These are phyloP conservation scores for Avena sativa DNA, from an alignment of 176 grass and related monocot species.

Conservation along the genomic window DNA sequence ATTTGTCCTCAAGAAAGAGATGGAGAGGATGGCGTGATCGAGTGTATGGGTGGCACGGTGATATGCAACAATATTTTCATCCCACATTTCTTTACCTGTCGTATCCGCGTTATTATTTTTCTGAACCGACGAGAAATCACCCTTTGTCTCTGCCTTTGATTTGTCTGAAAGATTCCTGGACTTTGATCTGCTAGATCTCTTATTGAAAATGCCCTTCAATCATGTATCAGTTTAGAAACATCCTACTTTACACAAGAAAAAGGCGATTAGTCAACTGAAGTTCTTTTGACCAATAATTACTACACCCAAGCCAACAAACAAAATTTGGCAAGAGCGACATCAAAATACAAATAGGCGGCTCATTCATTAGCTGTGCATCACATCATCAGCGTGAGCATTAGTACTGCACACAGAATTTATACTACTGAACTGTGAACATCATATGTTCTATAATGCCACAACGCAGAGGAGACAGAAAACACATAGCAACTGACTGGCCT, in stretches of 20 bases:
- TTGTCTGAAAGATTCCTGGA: conserved; percentile 22
- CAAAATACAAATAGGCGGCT: background rate
- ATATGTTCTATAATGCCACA: too few relatives aligned
- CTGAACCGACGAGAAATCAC: conserved; percentile 35
- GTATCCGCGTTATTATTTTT: conserved; percentile 29
- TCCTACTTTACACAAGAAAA: conserved; percentile 37
- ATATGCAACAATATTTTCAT: too few relatives aligned
- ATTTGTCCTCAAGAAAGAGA: too few relatives aligned
- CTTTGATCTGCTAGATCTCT: conserved; percentile 38
- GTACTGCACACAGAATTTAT: too few relatives aligned
- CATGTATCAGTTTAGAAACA: conserved; percentile 31
- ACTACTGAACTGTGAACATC: too few relatives aligned
- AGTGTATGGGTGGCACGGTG: too few relatives aligned
- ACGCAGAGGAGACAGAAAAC: too few relatives aligned
- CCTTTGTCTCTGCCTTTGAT: conserved; percentile 52
- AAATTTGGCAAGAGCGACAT: background rate
- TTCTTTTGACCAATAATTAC: background rate
- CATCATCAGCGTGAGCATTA: too few relatives aligned
- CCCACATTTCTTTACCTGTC: conserved; percentile 1
- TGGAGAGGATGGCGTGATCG: too few relatives aligned
- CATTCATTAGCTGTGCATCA: too few relatives aligned
- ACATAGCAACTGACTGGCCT: too few relatives aligned
- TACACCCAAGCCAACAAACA: background rate
- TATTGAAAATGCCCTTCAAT: too few relatives aligned
- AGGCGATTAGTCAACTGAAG: background rate